Base-by-base conservation (phyloP, 1,284 basidiomycete species). In the Ustilago tritici region DNA sequence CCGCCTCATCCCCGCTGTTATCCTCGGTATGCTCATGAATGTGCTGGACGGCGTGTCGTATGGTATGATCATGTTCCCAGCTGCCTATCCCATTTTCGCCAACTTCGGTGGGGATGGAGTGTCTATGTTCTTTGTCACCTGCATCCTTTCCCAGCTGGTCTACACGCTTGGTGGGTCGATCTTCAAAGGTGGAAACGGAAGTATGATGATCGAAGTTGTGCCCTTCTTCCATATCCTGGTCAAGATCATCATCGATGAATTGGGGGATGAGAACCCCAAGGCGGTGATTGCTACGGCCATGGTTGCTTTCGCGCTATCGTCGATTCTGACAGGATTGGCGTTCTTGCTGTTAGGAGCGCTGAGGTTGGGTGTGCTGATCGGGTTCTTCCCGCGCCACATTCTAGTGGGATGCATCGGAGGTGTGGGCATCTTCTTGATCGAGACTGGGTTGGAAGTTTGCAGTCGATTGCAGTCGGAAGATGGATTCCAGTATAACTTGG, bases 301-400 rank as follows among this genome's bases (percentile, higher is more conserved):
- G 84, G 92, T 92, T 4, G 92, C 95, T 0, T 98, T 93, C 86
- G 92, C 95, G 0, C 88, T 98, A 40, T 95, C 93, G 38, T 93
- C 94, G 1, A 87, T 98, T n/a, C 87, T 99, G 41, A 98, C 95
- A 0, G 95, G 95, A 17, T 60, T 82, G 23, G 68, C 71, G 23
- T 85, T 79, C 66, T 55, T 83, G 41, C 60, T 82, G 28, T 70
- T 85, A 17, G 96, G 96, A 17, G 90, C 90, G 12, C 90, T 97
- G 67, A 91, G 91, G 34, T 89, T 98, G 8, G 96, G 96, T 5
- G 89, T 91, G 5, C 87, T 98, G 36, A 92, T 98, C 63, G 95
- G 95, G 0, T 99, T 98, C 88, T 98, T 99, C 88, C 96, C 96
- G 12, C 89, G 96, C 9, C 95, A 98, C 86, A 98, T 98, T 83